Evolutionary conservation across 2,329 filamentous ascomycete genomes (phyloP), one percentile per base, ranked within the genome.

Genomic region (Colletotrichum sp.): DNA sequence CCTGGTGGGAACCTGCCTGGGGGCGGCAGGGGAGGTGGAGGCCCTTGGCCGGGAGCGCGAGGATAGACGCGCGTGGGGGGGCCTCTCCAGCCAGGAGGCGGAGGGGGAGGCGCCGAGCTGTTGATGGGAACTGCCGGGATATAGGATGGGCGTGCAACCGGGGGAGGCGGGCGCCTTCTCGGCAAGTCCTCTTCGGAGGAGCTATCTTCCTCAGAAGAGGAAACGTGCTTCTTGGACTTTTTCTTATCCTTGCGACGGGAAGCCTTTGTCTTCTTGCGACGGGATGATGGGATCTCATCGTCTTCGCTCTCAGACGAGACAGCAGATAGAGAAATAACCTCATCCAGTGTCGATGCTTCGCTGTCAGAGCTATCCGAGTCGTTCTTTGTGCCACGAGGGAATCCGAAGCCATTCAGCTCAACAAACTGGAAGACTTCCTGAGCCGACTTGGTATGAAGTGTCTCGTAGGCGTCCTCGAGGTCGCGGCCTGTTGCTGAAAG

Each of bases 381-480:
- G 39, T 52, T 67, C 39, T 65, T 69, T 67, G 77, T 55, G 30
- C 72, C 70, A 10, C 79, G 78, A 26, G 77, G 73, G 15, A 79
- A 77, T 28, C 78, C 81, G 66, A 83, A 86, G 63, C 85, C 86
- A 63, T 84, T 82, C 28, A 79, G 79, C n/a, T 75, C 55, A 69
- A 85, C 81, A 78, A 57, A 85, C 13, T 77, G 65, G 7, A 71
- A 64, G 7, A 75, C 83, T n/a, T 82, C 83, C 57, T 84, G 83
- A n/a, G 85, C 85, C 12, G 85, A 85, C 75, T 82, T 84, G 62
- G 78, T 74, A 74, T 86, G 83, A n/a, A 88, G 84, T 18, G 80
- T 74, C 67, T 84, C 82, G 8, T 87, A 78, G 12, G 85, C 86
- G 6, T 81, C 81, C 26, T 81, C 71, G 9, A 82, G 72, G 18